Evolutionary conservation across 2,329 filamentous ascomycete genomes (phyloP).

Genomic region (Fusarium devonianum): DNA sequence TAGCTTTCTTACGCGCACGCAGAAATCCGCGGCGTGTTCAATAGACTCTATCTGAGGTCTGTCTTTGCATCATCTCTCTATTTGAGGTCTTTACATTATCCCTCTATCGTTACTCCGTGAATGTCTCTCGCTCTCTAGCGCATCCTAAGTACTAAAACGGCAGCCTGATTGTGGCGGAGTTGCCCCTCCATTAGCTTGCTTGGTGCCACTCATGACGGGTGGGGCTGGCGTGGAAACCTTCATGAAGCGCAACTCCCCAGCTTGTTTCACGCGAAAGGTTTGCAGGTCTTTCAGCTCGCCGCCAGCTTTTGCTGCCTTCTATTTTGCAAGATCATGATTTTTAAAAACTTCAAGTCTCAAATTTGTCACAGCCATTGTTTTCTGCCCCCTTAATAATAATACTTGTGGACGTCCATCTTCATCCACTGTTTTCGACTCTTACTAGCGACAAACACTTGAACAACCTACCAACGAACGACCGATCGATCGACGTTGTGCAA

Average conservation of each 20-base stretch:
- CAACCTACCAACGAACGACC: constrained; percentile 4
- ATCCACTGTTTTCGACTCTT: not conserved
- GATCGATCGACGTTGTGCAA: not conserved
- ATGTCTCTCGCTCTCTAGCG: too few species aligned
- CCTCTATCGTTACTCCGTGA: too few species aligned
- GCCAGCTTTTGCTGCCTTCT: not conserved
- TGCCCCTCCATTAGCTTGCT: constrained; percentile 14
- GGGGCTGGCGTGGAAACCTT: constrained; percentile 11
- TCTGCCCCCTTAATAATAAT: constrained; percentile 34
- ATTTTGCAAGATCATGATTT: constrained; percentile 27
- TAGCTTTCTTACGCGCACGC: constrained; percentile 29
- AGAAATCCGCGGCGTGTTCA: constrained; percentile 12
- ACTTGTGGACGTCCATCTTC: too few species aligned
- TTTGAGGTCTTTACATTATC: too few species aligned
- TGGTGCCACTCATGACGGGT: constrained; percentile 22
- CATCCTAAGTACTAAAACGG: not conserved
- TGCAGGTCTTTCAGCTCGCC: not conserved
- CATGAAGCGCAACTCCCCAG: constrained; percentile 19
- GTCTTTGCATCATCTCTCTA: too few species aligned
- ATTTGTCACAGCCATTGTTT: constrained; percentile 17
- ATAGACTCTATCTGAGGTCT: constrained; percentile 38
- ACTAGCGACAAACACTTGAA: constrained; percentile 2
- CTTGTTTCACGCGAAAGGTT: constrained; percentile 11
- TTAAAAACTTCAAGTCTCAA: constrained; percentile 2
- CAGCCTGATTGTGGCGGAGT: constrained; percentile 9